These are phyloP conservation scores for Alternaria consortialis DNA, from an alignment of 2,329 filamentous ascomycete genomes.

Conservation along the genomic window DNA sequence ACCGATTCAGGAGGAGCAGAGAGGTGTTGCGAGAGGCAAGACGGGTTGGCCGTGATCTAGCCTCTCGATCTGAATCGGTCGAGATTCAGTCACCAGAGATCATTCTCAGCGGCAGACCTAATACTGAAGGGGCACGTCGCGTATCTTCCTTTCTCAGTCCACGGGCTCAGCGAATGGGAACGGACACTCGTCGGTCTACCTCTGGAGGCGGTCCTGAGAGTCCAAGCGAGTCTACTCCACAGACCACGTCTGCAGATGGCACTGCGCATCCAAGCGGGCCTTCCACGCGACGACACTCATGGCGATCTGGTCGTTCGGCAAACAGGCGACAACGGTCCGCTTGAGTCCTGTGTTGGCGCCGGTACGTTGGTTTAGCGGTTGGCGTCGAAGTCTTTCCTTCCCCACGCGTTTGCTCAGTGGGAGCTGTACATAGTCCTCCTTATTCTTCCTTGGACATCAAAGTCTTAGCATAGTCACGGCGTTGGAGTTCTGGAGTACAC, in stretches of 20 bases:
- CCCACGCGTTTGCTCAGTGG: conserved; percentile 8
- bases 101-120: conserved; percentile 4
- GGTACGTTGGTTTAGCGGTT: conserved; percentile 4
- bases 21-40: conserved; percentile 6
- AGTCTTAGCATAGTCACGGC: conserved; percentile 1
- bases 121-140: conserved; percentile 3
- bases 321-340: conserved; percentile 11
- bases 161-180: neutral
- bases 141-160: conserved; percentile 8
- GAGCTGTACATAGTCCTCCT: neutral
- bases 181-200: conserved; percentile 6
- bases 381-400: conserved; percentile 1
- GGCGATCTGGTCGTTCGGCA: conserved; percentile 10
- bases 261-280: conserved; percentile 7
- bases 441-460: neutral
- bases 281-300: neutral
- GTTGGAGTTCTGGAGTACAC: neutral
- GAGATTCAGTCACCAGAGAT: neutral
- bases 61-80: neutral
- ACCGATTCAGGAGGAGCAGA: conserved; percentile 9
- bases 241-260: conserved; percentile 3
- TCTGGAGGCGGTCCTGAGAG: conserved; percentile 9
- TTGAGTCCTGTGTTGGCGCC: conserved; percentile 10
- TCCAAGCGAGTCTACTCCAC: conserved; percentile 13
- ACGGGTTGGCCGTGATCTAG: neutral